phyloP scores from a whole-genome alignment of 106 monocot genomes.

The Gastrodia elata region DNA sequence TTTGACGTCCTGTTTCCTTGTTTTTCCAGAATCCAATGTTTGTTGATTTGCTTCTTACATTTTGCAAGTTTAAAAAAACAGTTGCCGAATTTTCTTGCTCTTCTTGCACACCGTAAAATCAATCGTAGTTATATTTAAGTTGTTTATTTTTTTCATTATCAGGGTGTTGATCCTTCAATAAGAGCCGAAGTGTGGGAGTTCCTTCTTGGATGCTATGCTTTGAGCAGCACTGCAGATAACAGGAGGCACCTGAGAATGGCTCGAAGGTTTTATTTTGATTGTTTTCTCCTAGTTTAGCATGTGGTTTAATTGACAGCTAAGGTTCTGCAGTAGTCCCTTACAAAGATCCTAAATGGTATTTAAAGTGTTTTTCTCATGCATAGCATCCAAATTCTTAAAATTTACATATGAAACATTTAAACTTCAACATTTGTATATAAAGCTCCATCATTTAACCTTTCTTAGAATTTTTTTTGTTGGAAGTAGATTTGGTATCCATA shows the following conservation, averaged over 20 bases:
- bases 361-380: too few relatives aligned
- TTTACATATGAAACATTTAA: too few relatives aligned
- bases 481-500: too few relatives aligned
- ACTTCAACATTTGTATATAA: too few relatives aligned
- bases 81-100: not conserved
- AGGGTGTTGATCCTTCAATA: conserved; percentile 98
- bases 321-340: not conserved
- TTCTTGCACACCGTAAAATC: not conserved
- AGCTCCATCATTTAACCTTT: too few relatives aligned
- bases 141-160: conserved; percentile 20
- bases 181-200: conserved; percentile 97
- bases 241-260: conserved; percentile 69
- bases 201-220: conserved; percentile 92
- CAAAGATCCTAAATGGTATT: not conserved
- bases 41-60: not conserved
- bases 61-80: not conserved
- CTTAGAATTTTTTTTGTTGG: too few relatives aligned
- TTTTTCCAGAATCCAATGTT: not conserved
- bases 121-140: not conserved
- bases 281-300: not conserved
- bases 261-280: conserved; percentile 47
- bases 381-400: too few relatives aligned
- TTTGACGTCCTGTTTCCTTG: not conserved
- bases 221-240: conserved; percentile 71
- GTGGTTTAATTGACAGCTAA: not conserved